These are phyloP conservation scores for Parachlorella kessleri DNA, from an alignment of 139 green algal species.

Conservation along the genomic window DNA sequence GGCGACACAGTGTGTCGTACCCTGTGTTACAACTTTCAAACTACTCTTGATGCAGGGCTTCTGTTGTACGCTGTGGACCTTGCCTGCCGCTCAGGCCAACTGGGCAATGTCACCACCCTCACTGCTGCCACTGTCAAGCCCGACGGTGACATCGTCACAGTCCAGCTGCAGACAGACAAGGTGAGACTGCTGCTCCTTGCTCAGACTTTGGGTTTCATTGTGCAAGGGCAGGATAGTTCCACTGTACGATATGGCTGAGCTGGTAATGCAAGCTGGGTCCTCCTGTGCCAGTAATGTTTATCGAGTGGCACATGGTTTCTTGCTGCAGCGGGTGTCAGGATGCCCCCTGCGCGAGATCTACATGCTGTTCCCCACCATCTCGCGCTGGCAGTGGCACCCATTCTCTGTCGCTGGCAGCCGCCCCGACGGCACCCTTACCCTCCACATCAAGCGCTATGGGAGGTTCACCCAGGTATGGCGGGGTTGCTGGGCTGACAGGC, in stretches of 20 bases:
- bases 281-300: too few species aligned
- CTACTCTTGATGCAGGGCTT: constrained; percentile 23
- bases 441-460: constrained; percentile 44
- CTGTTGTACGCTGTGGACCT: constrained; percentile 42
- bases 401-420: constrained; percentile 26
- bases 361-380: constrained; percentile 34
- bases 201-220: too few species aligned
- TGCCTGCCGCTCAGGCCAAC: constrained; percentile 27
- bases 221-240: too few species aligned
- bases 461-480: constrained; percentile 26
- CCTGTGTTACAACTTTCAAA: too few species aligned
- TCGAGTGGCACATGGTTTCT: too few species aligned
- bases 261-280: too few species aligned
- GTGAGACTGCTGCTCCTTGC: constrained; percentile 9
- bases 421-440: constrained; percentile 2
- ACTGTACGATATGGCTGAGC: too few species aligned
- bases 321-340: constrained; percentile 7
- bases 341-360: constrained; percentile 35
- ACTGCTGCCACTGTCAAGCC: constrained; percentile 2
- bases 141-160: constrained; percentile 1
- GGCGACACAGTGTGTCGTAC: too few species aligned
- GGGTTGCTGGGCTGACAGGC: too few species aligned
- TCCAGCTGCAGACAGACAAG: constrained; percentile 18
- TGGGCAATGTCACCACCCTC: constrained; percentile 29
- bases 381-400: constrained; percentile 49